Conservation (phyloP, 331 rosid genomes). For the Acacia concinna region DNA sequence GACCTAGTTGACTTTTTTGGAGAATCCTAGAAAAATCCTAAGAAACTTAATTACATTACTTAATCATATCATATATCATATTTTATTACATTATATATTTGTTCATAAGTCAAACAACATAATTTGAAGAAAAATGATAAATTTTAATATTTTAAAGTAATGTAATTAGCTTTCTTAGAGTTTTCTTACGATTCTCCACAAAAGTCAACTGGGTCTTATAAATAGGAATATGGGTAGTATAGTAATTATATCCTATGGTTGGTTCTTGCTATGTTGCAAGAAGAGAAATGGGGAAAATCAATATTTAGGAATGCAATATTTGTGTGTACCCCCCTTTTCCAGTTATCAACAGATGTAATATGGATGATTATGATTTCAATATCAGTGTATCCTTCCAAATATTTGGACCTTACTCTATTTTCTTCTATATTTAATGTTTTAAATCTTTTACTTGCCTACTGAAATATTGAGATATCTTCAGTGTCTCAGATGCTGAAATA, state of each 20-base stretch:
- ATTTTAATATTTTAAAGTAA: no score
- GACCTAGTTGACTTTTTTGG: no score
- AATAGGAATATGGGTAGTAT: no score
- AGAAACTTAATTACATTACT: no score
- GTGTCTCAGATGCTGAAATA: conserved; percentile 43
- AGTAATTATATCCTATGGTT: neutral
- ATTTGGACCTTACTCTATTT: neutral
- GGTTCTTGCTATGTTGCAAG: neutral
- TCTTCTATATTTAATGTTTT: neutral
- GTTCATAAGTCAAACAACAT: no score
- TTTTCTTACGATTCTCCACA: no score
- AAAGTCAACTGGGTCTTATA: no score
- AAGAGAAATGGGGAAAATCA: neutral
- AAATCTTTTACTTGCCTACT: conserved; percentile 23
- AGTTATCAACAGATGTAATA: neutral
- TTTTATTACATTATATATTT: no score
- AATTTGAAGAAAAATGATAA: no score
- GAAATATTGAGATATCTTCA: conserved; percentile 77
- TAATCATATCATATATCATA: no score
- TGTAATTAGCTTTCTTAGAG: no score
- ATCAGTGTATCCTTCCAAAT: neutral
- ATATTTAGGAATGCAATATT: neutral
- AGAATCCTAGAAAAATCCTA: no score
- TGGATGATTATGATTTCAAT: neutral
- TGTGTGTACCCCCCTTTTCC: neutral